Conservation (phyloP, 768 basidiomycete genomes). For the Lentinula boryana region DNA sequence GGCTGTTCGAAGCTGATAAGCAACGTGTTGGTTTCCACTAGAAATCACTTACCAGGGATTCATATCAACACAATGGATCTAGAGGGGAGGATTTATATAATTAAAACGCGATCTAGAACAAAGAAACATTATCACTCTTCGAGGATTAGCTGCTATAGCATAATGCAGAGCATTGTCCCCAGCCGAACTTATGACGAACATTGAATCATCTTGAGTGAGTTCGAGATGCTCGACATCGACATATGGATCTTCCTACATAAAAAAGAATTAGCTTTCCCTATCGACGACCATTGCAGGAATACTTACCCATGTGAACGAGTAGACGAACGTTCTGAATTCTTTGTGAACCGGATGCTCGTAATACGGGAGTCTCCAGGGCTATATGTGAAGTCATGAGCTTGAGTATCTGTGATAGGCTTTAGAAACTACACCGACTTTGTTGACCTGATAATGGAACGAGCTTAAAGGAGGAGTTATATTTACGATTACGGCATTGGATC, state of each 20-base stretch:
- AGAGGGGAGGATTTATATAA: neutral
- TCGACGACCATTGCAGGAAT: neutral
- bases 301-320: slow-evolving; percentile 55
- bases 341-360: slow-evolving; percentile 65
- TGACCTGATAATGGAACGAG: slow-evolving; percentile 58
- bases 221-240: slow-evolving; percentile 64
- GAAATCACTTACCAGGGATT: slow-evolving; percentile 43
- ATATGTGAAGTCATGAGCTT: slow-evolving; percentile 9
- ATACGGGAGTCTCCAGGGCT: slow-evolving; percentile 67
- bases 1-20: slow-evolving; percentile 27
- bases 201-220: slow-evolving; percentile 53
- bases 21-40: neutral
- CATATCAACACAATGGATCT: slow-evolving; percentile 72
- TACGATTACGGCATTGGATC: slow-evolving; percentile 28
- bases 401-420: neutral
- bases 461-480: slow-evolving; percentile 50
- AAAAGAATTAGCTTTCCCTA: neutral
- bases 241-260: slow-evolving; percentile 59
- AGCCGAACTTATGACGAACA: slow-evolving; percentile 72
- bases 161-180: slow-evolving; percentile 82
- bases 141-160: slow-evolving; percentile 57
- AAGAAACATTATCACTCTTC: slow-evolving; percentile 30
- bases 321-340: slow-evolving; percentile 58
- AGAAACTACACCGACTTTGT: slow-evolving; percentile 27
- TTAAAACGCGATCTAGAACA: neutral